phyloP scores from a whole-genome alignment of 176 grass and related monocot species.

The Paspalum notatum region DNA sequence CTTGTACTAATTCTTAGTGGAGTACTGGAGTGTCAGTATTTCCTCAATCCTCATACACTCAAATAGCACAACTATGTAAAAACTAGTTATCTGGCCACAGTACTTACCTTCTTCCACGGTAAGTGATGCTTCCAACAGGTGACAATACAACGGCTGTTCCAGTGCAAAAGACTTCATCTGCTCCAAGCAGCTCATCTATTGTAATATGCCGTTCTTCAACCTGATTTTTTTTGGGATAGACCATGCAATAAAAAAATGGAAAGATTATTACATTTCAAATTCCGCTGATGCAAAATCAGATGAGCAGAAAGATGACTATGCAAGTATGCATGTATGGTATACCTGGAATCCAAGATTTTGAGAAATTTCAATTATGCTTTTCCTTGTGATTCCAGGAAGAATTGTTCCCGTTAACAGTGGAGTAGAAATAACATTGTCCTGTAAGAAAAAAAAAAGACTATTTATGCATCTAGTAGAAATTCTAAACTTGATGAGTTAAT shows the following conservation, averaged over 20 bases:
- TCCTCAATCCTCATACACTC: neutral
- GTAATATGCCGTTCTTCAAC: slow-evolving; percentile 65
- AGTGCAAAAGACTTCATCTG: slow-evolving; percentile 94
- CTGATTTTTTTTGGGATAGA: slow-evolving; percentile 32
- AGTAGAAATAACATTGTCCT: slow-evolving; percentile 82
- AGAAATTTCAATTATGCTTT: slow-evolving; percentile 77
- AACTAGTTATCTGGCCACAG: neutral
- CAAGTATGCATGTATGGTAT: slow-evolving; percentile 20
- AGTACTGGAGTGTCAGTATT: neutral
- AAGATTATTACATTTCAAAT: neutral
- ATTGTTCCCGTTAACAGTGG: slow-evolving; percentile 81
- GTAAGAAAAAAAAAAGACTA: slow-evolving; percentile 2
- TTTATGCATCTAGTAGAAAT: slow-evolving; percentile 11
- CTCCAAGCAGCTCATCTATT: slow-evolving; percentile 76
- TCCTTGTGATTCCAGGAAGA: slow-evolving; percentile 93
- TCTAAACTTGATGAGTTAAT: slow-evolving; percentile 4
- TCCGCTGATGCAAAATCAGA: neutral
- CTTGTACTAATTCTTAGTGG: neutral
- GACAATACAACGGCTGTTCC: slow-evolving; percentile 88
- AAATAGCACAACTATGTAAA: neutral
- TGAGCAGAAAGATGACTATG: neutral
- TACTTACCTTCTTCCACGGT: slow-evolving; percentile 64
- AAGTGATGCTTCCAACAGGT: slow-evolving; percentile 78
- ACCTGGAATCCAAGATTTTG: slow-evolving; percentile 70
- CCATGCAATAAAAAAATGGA: neutral